These are phyloP conservation scores for Backusella parvicylindrica DNA, from an alignment of 192 early-diverging fungal species.

Conservation along the genomic window DNA sequence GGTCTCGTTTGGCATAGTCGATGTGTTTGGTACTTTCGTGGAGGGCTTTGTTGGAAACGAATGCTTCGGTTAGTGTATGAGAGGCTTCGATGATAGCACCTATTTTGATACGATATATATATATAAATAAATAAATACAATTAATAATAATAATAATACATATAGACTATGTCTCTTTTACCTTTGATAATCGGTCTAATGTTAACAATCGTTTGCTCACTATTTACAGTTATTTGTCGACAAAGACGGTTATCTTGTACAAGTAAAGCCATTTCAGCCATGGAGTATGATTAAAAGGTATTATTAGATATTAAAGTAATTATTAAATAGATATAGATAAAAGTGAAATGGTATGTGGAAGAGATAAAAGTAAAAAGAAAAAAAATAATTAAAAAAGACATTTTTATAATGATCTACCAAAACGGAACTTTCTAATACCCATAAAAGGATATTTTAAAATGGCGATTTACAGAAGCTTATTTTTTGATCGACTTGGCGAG, in stretches of 20 bases:
- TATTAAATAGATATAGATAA: neutral
- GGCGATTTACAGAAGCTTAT: neutral
- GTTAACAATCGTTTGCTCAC: neutral
- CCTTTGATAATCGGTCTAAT: conserved; percentile 6
- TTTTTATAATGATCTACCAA: neutral
- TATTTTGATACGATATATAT: neutral
- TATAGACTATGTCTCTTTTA: neutral
- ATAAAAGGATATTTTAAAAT: neutral
- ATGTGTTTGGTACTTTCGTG: conserved; percentile 7
- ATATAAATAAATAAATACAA: neutral
- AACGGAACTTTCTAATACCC: neutral
- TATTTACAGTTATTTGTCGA: conserved; percentile 3
- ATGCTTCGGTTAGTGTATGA: conserved; percentile 27
- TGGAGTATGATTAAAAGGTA: neutral
- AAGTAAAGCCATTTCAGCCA: neutral
- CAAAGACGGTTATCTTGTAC: conserved; percentile 11
- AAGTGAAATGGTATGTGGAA: neutral
- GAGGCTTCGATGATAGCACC: conserved; percentile 31
- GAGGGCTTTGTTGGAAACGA: conserved; percentile 1
- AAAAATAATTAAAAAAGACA: neutral
- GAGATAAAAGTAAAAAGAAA: neutral
- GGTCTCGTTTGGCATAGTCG: neutral
- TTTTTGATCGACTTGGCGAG: neutral
- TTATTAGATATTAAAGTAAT: neutral
- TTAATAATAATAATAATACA: neutral